These are phyloP conservation scores for Saccharomycopsis microspora DNA, from an alignment of 805 yeast genomes.

Conservation along the genomic window DNA sequence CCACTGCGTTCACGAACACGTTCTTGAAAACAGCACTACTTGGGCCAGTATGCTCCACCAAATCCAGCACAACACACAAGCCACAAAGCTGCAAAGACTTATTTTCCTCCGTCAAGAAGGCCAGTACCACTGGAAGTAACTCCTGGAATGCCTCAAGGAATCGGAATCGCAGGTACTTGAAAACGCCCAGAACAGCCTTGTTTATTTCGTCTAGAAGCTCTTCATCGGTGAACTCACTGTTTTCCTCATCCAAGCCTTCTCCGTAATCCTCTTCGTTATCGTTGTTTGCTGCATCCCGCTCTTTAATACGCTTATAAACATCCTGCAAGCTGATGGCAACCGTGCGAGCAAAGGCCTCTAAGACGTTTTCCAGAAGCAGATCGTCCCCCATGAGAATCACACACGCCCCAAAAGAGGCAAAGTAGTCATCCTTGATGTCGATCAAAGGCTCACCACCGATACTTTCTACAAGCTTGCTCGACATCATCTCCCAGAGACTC, in stretches of 20 bases:
- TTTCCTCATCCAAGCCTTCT: conserved; percentile 79
- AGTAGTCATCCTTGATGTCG: conserved; percentile 71
- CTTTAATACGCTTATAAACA: conserved; percentile 56
- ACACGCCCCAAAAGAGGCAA: conserved; percentile 57
- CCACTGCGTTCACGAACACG: conserved; percentile 49
- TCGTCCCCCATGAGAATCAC: conserved; percentile 57
- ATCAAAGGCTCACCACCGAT: conserved; percentile 72
- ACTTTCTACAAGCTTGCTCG: conserved; percentile 55
- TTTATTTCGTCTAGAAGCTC: conserved; percentile 81
- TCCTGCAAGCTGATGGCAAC: conserved; percentile 53
- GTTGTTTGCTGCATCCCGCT: conserved; percentile 57
- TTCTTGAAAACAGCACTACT: conserved; percentile 54
- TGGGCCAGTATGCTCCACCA: conserved; percentile 71
- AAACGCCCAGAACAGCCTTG: conserved; percentile 58
- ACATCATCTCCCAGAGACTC: conserved; percentile 60
- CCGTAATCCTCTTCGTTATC: conserved; percentile 71
- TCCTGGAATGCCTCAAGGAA: conserved; percentile 57
- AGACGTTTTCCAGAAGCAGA: conserved; percentile 42
- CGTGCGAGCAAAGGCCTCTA: conserved; percentile 45
- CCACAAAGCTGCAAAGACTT: conserved; percentile 67
- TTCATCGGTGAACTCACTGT: conserved; percentile 77
- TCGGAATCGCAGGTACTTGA: conserved; percentile 45
- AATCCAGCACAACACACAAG: conserved; percentile 66
- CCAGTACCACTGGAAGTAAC: conserved; percentile 50
- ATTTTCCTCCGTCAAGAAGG: conserved; percentile 54